These are phyloP conservation scores for Mucuna pruriens DNA, from an alignment of 306 rosid genomes.

Conservation along the genomic window DNA sequence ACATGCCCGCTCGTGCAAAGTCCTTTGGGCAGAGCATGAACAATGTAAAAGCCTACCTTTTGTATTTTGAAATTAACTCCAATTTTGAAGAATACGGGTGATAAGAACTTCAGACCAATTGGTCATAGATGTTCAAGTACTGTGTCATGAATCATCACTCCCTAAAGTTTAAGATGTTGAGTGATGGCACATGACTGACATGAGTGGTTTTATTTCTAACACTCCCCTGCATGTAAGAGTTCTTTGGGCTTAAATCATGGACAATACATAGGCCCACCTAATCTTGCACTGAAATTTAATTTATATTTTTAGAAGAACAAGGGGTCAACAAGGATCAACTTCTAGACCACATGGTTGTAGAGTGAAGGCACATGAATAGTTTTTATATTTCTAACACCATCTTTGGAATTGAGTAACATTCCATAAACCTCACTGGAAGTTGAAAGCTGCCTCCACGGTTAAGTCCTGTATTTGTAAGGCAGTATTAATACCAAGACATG, in stretches of 20 bases:
- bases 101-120: not conserved
- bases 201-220: not conserved
- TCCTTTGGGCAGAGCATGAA: not conserved
- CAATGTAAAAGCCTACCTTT: not conserved
- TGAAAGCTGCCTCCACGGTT: not conserved
- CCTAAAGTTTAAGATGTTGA: not conserved
- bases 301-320: not conserved
- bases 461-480: not conserved
- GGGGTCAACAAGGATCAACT: not conserved
- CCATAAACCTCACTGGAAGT: not conserved
- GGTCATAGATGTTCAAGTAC: not conserved
- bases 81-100: not conserved
- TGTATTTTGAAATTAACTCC: not conserved
- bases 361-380: not conserved
- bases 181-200: not conserved
- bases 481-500: not conserved
- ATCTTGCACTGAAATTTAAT: not conserved
- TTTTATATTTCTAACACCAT: not conserved
- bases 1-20: not conserved
- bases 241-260: not conserved
- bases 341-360: not conserved
- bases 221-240: not conserved
- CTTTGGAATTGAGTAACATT: not conserved
- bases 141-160: not conserved
- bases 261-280: not conserved